These are phyloP conservation scores for Corchorus olitorius DNA, from an alignment of 345 rosid species.

Conservation along the genomic window DNA sequence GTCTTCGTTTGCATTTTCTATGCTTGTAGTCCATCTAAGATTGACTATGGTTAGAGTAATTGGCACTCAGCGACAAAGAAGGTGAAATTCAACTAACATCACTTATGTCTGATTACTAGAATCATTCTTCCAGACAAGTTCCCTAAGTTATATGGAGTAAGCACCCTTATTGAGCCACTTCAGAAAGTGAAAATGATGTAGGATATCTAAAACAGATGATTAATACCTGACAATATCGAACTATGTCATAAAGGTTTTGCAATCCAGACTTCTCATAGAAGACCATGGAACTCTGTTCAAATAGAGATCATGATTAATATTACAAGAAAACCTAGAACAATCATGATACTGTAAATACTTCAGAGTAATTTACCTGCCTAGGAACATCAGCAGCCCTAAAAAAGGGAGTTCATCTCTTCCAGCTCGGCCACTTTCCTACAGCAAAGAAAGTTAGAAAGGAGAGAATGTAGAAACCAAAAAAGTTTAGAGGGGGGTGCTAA, in stretches of 20 bases:
- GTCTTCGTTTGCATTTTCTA: neutral
- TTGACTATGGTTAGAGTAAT: neutral
- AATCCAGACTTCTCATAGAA: conserved; percentile 93
- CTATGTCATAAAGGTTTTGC: conserved; percentile 91
- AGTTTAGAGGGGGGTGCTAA: conserved; percentile 14
- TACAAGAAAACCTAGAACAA: conserved; percentile 3
- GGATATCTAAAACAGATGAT: neutral
- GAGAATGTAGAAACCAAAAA: neutral
- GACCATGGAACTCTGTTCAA: conserved; percentile 91
- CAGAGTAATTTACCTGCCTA: conserved; percentile 64
- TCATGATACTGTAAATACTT: neutral
- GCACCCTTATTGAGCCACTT: conserved; percentile 5
- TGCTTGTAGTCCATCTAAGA: neutral
- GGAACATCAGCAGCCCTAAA: conserved; percentile 90
- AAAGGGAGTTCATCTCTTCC: conserved; percentile 95
- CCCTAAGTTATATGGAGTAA: neutral
- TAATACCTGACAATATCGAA: conserved; percentile 86
- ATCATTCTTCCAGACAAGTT: neutral
- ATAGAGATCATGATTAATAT: conserved; percentile 21
- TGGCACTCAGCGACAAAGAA: neutral
- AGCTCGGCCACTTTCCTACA: conserved; percentile 96
- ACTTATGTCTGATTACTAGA: neutral
- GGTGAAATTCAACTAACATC: neutral
- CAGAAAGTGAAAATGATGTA: neutral
- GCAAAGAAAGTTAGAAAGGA: conserved; percentile 29